These are phyloP conservation scores for Saposhnikovia divaricata DNA, from an alignment of 129 eudicot species.

Conservation along the genomic window DNA sequence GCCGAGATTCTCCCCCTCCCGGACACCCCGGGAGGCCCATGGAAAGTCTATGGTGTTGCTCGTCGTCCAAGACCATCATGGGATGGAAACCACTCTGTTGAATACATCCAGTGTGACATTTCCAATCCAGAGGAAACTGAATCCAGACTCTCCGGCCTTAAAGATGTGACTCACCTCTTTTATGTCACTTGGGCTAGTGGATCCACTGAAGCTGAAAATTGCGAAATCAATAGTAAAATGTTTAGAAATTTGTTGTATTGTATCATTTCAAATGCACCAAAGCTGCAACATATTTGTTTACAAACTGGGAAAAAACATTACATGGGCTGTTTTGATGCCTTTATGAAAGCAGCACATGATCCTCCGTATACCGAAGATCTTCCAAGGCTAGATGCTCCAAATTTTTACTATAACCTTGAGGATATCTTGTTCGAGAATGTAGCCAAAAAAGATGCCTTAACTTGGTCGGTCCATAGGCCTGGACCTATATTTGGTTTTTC, in stretches of 20 bases:
- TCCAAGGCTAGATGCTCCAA: constrained; percentile 42
- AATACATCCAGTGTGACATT: constrained; percentile 69
- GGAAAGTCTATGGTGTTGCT: constrained; percentile 91
- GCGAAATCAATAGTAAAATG: constrained; percentile 56
- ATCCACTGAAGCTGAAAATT: constrained; percentile 45
- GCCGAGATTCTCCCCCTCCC: constrained; percentile 71
- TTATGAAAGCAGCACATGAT: constrained; percentile 31
- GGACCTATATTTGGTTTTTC: constrained; percentile 59
- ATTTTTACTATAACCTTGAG: constrained; percentile 55
- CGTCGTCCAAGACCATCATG: constrained; percentile 66
- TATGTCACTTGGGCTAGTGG: constrained; percentile 65
- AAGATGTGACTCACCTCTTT: constrained; percentile 68
- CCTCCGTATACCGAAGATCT: constrained; percentile 55
- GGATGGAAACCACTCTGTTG: constrained; percentile 58
- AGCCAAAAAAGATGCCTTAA: constrained; percentile 37
- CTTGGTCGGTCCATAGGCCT: constrained; percentile 73
- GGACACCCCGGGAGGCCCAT: constrained; percentile 87
- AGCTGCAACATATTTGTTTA: constrained; percentile 49
- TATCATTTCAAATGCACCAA: constrained; percentile 53
- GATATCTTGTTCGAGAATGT: constrained; percentile 39
- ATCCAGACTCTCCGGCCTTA: constrained; percentile 37
- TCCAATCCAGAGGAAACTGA: constrained; percentile 36
- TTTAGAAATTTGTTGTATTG: constrained; percentile 43
- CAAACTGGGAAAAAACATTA: constrained; percentile 66
- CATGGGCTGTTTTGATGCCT: constrained; percentile 34